Percentiles rank a stretch among this genome's conserved stretches.
Evolutionary conservation across 2,329 filamentous ascomycete species (phyloP).

Genomic region (Ramularia endophylla): DNA sequence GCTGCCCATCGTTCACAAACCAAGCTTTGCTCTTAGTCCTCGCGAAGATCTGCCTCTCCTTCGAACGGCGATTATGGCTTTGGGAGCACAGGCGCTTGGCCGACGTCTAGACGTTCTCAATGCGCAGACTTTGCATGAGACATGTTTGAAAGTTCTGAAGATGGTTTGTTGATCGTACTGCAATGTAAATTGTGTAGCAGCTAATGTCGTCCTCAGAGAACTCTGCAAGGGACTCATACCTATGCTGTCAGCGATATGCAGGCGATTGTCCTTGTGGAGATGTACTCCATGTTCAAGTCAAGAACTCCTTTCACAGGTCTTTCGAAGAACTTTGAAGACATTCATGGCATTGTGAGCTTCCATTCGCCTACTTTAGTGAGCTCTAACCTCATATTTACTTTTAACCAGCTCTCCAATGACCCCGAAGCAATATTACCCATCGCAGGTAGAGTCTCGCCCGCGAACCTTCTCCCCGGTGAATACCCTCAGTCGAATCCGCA

Average conservation of each 20-base stretch:
- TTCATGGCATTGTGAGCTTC: slow-evolving; percentile 26
- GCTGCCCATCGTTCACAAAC: slow-evolving; percentile 40
- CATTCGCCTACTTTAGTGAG: background rate
- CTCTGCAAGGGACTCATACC: slow-evolving; percentile 17
- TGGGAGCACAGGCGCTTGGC: slow-evolving; percentile 37
- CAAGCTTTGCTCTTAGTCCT: slow-evolving; percentile 30
- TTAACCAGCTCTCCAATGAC: slow-evolving; percentile 11
- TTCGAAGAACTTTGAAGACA: slow-evolving; percentile 33
- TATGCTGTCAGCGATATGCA: slow-evolving; percentile 37
- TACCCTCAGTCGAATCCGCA: too few species aligned
- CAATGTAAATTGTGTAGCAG: background rate
- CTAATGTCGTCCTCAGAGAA: slow-evolving; percentile 14
- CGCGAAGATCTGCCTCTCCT: slow-evolving; percentile 37
- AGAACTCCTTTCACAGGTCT: slow-evolving; percentile 33
- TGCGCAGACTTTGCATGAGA: slow-evolving; percentile 36
- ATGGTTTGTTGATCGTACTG: slow-evolving; percentile 11
- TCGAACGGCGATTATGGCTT: slow-evolving; percentile 39
- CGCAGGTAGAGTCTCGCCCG: too few species aligned
- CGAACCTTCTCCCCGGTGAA: too few species aligned
- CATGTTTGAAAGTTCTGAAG: slow-evolving; percentile 36
- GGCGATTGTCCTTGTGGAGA: slow-evolving; percentile 39
- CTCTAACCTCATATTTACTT: background rate
- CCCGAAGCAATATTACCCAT: slow-evolving; percentile 2
- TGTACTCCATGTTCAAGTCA: slow-evolving; percentile 38
- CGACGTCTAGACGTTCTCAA: slow-evolving; percentile 28